Base-by-base conservation (phyloP, 371 early-diverging fungal species). In the Syncephalastrum racemosum region DNA sequence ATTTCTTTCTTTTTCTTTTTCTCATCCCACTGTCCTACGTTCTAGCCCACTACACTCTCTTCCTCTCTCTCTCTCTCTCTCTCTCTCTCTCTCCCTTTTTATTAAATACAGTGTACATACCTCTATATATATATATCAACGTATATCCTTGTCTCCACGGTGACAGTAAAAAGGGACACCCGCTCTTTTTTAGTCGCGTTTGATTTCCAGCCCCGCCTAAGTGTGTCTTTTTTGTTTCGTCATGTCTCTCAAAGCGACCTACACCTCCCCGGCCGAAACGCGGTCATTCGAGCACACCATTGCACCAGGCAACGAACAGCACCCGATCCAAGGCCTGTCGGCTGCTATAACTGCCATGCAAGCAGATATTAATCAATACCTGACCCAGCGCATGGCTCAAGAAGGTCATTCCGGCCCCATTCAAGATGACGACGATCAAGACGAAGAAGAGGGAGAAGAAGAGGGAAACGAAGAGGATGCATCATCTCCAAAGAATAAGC, bases 361-460 rank as follows among this genome's bases (percentile, higher is more conserved):
- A 41, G 42, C 18, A 5, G 47, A 62, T 15, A 24, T 62, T 8
- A 62, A 62, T 31, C 52, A 62, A 41, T 57, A 56, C 36, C 20
- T 62, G 22, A 62, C 62, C n/a, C 27, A 40, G 7, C 54, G 48
- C 56, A 62, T 62, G 57, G 31, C 42, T 0, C 58, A 54, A 25
- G 54, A 50, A 19, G 53, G 58, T 46, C 58, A 51, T 3, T 22
- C 50, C 23, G 46, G 39, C 22, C 48, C 48, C 22, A 41, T 14
- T 25, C 27, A 23, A 1, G 49, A 50, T 7, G 56, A 60, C 20
- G 39, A 54, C 12, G 60, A 46, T 20, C 50, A 60, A 13, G 66
- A 65, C 25, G 61, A 56, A 46, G 58, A 57, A 8, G 66, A 60
- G 3, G 59, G 50, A 18, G 64, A 59, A 47, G 55, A 50, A 7